Base-by-base conservation (phyloP, 2,329 filamentous ascomycete species). In the Neofusicoccum sp. region DNA sequence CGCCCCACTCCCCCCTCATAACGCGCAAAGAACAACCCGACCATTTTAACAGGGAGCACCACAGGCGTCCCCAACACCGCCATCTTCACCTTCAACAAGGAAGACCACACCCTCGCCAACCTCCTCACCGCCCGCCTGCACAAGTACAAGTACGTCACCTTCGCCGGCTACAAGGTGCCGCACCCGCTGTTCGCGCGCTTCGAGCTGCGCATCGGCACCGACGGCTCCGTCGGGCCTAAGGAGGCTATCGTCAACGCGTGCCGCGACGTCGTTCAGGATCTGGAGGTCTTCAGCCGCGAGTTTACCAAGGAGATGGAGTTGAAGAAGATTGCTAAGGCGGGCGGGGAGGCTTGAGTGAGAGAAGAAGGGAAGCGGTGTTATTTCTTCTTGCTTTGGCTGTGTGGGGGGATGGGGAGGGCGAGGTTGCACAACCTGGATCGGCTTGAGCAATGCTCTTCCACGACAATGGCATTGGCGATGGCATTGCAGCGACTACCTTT, bases 81-180 rank as follows among this genome's bases (percentile, higher is more conserved):
- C 8, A 91, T 97, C 78, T 99, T 99, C 81, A 88, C 92, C 64
- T 88, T 99, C 79, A 92, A 92, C 79, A 98, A 97, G 78, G 95
- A 99, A 77, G 95, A 99, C 71, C 94, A 97, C 79, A 97, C 94
- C 1, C 86, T 99, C 31, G 95, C 89, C 70, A 97, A 99, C 77
- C 84, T 99, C 62, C 85, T 99, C 63, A 86, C 90, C 52, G 89
- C 92, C 72, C 91, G 94, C 71, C 89, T 99, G 63, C 88, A 95
- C 80, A 88, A 91, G 76, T 90, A 92, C 71, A 85, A 87, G 16
- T 89, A 96, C 74, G 90, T 99, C 70, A 82, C 90, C 70, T 96
- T 98, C 84, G 89, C 93, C 64, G 95, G 90, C 11, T 99, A 99
- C 84, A 96, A 96, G 79, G 87, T 85, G 47, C 74, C 76, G 43